Evolutionary conservation across 805 yeast genomes (phyloP).

Genomic region (Candida jianshihensis): DNA sequence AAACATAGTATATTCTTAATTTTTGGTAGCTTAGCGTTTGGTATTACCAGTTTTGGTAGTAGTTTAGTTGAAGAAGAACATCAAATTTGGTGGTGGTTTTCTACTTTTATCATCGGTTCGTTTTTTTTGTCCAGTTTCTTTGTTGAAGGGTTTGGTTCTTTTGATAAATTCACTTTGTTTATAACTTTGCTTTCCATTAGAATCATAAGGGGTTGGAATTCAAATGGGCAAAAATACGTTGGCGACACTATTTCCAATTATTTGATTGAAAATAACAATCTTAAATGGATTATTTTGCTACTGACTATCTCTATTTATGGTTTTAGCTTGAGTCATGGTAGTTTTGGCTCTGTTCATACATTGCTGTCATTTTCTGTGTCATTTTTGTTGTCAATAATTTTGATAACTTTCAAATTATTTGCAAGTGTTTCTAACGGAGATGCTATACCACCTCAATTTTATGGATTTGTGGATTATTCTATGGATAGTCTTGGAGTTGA

Average conservation of each 20-base stretch:
- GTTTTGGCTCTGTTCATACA: conserved; percentile 18
- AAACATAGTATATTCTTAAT: conserved; percentile 9
- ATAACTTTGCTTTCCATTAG: conserved; percentile 35
- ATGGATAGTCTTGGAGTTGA: conserved; percentile 25
- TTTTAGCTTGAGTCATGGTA: conserved; percentile 20
- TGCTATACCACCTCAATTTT: conserved; percentile 34
- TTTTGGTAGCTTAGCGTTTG: conserved; percentile 30
- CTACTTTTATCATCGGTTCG: conserved; percentile 17
- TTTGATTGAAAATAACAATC: conserved; percentile 26
- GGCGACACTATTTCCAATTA: conserved; percentile 41
- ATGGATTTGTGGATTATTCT: conserved; percentile 22
- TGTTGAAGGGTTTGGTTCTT: conserved; percentile 8
- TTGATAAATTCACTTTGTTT: conserved; percentile 4
- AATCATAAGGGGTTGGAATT: conserved; percentile 74
- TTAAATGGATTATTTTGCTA: conserved; percentile 43
- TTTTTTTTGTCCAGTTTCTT: too few species aligned
- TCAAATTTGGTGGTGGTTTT: conserved; percentile 88
- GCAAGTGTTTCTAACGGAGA: conserved; percentile 52
- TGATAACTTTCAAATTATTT: conserved; percentile 47
- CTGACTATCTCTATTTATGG: conserved; percentile 30
- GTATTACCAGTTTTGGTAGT: conserved; percentile 68
- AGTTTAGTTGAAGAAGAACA: conserved; percentile 94
- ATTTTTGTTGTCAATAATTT: conserved; percentile 37
- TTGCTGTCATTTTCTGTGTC: conserved; percentile 37
- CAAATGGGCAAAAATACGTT: conserved; percentile 79